Evolutionary conservation across 2,329 filamentous ascomycete species (phyloP).

Genomic region (Graphilbum sp.): DNA sequence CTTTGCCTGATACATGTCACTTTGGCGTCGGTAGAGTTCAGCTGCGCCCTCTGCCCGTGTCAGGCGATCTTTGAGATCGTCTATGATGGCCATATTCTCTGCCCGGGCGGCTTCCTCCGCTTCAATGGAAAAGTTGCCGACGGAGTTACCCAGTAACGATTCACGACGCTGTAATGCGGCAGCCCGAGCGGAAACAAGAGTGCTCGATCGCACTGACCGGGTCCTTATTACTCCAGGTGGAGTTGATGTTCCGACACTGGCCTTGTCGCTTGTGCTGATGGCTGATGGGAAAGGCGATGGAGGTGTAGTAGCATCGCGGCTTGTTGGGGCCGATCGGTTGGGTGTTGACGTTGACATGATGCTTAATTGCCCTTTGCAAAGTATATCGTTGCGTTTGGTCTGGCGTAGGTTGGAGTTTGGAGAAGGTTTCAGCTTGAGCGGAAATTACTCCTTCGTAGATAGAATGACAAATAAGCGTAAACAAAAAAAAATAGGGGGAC

Average conservation of each 20-base stretch:
- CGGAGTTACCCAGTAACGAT: conserved; percentile 23
- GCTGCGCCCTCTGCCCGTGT: conserved; percentile 63
- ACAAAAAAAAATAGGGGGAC: too few species aligned
- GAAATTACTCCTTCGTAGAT: too few species aligned
- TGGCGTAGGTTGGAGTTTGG: too few species aligned
- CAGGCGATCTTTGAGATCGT: conserved; percentile 71
- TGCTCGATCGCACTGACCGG: conserved; percentile 46
- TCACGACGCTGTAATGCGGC: conserved; percentile 39
- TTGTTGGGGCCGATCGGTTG: conserved; percentile 34
- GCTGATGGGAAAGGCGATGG: neutral
- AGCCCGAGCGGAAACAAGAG: conserved; percentile 55
- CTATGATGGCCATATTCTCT: conserved; percentile 61
- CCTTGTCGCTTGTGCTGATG: neutral
- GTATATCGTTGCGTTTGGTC: neutral
- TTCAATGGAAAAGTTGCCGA: conserved; percentile 16
- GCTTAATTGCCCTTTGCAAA: too few species aligned
- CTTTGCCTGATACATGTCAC: conserved; percentile 67
- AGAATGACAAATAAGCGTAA: too few species aligned
- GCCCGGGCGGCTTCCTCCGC: conserved; percentile 60
- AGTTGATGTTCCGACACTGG: conserved; percentile 15
- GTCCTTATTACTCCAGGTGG: conserved; percentile 27
- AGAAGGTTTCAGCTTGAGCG: too few species aligned
- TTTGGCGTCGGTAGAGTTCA: conserved; percentile 69
- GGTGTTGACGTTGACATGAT: conserved; percentile 32
- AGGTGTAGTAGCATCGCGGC: conserved; percentile 17